Evolutionary conservation across 768 basidiomycete species (phyloP).

Genomic region (Sutorius australiensis): DNA sequence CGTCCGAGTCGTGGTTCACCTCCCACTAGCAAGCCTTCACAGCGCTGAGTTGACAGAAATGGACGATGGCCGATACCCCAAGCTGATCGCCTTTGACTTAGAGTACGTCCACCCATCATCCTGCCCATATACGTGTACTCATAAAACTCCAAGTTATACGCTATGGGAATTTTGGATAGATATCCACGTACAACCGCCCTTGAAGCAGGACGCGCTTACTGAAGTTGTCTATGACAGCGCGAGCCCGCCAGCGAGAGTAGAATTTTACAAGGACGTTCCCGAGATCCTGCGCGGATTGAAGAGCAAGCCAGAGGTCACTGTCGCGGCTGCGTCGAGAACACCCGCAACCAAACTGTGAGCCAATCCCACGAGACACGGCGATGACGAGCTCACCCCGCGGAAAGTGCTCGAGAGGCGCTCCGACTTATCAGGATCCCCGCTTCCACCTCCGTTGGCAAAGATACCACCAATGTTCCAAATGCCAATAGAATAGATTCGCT

Average conservation of each 20-base stretch:
- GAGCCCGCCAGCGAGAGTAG: slow-evolving; percentile 35
- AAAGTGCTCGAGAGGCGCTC: slow-evolving; percentile 76
- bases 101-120: slow-evolving; percentile 51
- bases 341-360: slow-evolving; percentile 63
- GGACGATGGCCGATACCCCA: slow-evolving; percentile 41
- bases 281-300: slow-evolving; percentile 61
- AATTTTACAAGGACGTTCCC: slow-evolving; percentile 77
- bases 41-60: slow-evolving; percentile 1
- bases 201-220: slow-evolving; percentile 40
- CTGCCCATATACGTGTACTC: background rate
- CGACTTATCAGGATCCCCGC: slow-evolving; percentile 50
- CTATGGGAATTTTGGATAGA: slow-evolving; percentile 89
- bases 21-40: background rate
- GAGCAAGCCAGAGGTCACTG: slow-evolving; percentile 39
- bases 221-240: slow-evolving; percentile 26
- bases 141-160: slow-evolving; percentile 57
- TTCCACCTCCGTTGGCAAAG: slow-evolving; percentile 34
- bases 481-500: slow-evolving; percentile 25
- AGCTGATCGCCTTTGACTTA: slow-evolving; percentile 76
- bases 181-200: slow-evolving; percentile 61
- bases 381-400: background rate
- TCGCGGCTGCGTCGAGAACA: slow-evolving; percentile 78
- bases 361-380: background rate
- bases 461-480: slow-evolving; percentile 6
- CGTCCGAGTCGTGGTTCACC: background rate